phyloP scores from a whole-genome alignment of 441 rosid genomes.

The Raphanus hybrid region DNA sequence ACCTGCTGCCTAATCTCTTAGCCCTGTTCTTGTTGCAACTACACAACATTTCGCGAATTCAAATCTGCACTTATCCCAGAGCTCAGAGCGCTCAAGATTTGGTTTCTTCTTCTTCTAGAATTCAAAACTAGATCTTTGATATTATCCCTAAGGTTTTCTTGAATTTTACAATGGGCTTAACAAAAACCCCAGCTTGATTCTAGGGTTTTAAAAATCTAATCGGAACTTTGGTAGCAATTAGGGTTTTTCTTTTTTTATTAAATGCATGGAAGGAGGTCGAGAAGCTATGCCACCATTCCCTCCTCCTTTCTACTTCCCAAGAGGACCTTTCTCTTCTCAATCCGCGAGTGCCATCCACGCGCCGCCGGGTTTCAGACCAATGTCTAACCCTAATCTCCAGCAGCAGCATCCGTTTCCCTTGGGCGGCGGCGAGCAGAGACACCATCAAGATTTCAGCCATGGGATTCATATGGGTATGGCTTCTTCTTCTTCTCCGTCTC shows the following conservation, averaged over 20 bases:
- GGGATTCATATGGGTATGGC: slow-evolving; percentile 57
- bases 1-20: background rate
- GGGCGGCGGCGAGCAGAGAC: slow-evolving; percentile 49
- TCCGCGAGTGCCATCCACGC: slow-evolving; percentile 52
- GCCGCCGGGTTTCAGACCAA: slow-evolving; percentile 63
- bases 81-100: slow-evolving; percentile 16
- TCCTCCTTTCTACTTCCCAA: slow-evolving; percentile 67
- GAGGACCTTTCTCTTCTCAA: slow-evolving; percentile 70
- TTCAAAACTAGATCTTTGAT: slow-evolving; percentile 17
- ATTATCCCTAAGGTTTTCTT: background rate
- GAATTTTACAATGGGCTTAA: background rate
- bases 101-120: background rate
- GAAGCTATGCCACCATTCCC: slow-evolving; percentile 87
- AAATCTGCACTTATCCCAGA: slow-evolving; percentile 21
- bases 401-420: slow-evolving; percentile 43
- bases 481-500: slow-evolving; percentile 42
- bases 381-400: slow-evolving; percentile 51
- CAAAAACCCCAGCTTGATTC: slow-evolving; percentile 11
- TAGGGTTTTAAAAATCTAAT: slow-evolving; percentile 9
- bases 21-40: background rate
- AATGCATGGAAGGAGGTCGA: slow-evolving; percentile 99
- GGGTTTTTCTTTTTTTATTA: slow-evolving; percentile 39
- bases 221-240: slow-evolving; percentile 4
- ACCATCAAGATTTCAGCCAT: slow-evolving; percentile 54
- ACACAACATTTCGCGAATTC: background rate